Percentiles rank a stretch among this genome's conserved stretches.
Evolutionary conservation across 2,329 filamentous ascomycete genomes (phyloP).

Genomic region (Basipetospora chlamydospora): DNA sequence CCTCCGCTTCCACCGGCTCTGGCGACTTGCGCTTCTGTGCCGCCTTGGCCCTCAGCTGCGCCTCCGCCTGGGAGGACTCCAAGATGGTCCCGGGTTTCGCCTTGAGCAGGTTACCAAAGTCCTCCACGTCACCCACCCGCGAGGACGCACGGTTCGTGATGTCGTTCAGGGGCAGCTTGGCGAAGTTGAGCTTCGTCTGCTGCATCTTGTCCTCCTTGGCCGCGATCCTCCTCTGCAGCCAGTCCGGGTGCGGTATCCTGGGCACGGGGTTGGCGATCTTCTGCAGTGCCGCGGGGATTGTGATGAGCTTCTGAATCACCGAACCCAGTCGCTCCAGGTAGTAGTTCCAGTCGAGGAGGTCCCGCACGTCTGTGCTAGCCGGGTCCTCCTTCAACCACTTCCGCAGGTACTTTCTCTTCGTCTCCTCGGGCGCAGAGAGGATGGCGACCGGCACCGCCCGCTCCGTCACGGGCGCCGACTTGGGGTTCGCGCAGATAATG

Average conservation of each 20-base stretch:
- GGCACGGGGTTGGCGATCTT: constrained; percentile 92
- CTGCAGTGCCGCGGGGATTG: constrained; percentile 90
- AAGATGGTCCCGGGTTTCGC: constrained; percentile 42
- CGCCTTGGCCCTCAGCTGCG: constrained; percentile 13
- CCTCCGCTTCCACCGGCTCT: constrained; percentile 56
- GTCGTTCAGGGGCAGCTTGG: constrained; percentile 56
- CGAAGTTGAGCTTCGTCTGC: constrained; percentile 95
- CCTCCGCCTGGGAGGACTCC: constrained; percentile 36
- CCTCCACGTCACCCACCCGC: constrained; percentile 56
- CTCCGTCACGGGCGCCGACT: constrained; percentile 84
- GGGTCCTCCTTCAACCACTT: constrained; percentile 97
- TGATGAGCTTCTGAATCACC: constrained; percentile 97
- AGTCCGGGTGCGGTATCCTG: constrained; percentile 85
- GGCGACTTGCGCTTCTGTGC: constrained; percentile 60
- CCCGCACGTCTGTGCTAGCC: constrained; percentile 75
- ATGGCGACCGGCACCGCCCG: constrained; percentile 90
- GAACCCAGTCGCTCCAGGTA: constrained; percentile 92
- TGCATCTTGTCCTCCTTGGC: constrained; percentile 95
- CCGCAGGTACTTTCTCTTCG: constrained; percentile 77
- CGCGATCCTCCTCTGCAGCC: constrained; percentile 86
- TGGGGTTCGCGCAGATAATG: constrained; percentile 82
- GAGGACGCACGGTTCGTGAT: constrained; percentile 34
- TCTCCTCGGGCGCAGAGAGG: constrained; percentile 79
- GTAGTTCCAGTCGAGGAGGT: constrained; percentile 91
- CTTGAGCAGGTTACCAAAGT: constrained; percentile 56